A percentile compares a stretch with the other conserved stretches of the same genome.
These are phyloP conservation scores for Leishmania tarentolae DNA, from an alignment of 208 protist genomes.

Conservation along the genomic window DNA sequence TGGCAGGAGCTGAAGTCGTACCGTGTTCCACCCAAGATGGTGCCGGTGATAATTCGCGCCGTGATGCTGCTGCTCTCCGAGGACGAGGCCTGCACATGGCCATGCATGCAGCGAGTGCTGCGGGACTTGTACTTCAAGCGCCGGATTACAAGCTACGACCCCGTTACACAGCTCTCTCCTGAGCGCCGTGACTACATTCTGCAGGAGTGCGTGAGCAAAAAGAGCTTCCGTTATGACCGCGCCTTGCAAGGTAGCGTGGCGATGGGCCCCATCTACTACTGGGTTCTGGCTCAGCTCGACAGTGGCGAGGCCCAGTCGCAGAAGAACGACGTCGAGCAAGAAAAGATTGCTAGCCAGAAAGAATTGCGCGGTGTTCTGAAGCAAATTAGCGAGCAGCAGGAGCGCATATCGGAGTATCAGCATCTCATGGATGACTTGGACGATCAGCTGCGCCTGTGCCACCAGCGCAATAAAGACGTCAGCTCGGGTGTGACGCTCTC, in stretches of 20 bases:
- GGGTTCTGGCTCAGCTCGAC: conserved; percentile 87
- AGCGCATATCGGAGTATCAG: conserved; percentile 75
- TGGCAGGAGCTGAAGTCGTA: conserved; percentile 92
- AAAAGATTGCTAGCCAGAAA: conserved; percentile 54
- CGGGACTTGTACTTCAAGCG: conserved; percentile 75
- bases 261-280: conserved; percentile 90
- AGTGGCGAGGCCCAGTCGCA: conserved; percentile 69
- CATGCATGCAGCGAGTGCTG: conserved; percentile 81
- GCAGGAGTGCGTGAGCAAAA: conserved; percentile 84
- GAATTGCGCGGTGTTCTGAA: conserved; percentile 73
- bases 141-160: conserved; percentile 72
- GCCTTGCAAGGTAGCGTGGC: conserved; percentile 78
- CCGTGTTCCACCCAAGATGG: conserved; percentile 79
- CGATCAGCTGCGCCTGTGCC: conserved; percentile 65
- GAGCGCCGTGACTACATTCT: conserved; percentile 85
- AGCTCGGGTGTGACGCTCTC: conserved; percentile 1
- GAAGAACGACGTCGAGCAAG: conserved; percentile 50
- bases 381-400: conserved; percentile 76
- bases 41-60: conserved; percentile 73
- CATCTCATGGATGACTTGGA: conserved; percentile 77
- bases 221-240: conserved; percentile 81
- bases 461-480: conserved; percentile 35
- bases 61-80: conserved; percentile 89
- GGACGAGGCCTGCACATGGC: conserved; percentile 77
- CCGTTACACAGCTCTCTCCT: conserved; percentile 66